These are phyloP conservation scores for Quercus glauca DNA, from an alignment of 306 rosid species.

Conservation along the genomic window DNA sequence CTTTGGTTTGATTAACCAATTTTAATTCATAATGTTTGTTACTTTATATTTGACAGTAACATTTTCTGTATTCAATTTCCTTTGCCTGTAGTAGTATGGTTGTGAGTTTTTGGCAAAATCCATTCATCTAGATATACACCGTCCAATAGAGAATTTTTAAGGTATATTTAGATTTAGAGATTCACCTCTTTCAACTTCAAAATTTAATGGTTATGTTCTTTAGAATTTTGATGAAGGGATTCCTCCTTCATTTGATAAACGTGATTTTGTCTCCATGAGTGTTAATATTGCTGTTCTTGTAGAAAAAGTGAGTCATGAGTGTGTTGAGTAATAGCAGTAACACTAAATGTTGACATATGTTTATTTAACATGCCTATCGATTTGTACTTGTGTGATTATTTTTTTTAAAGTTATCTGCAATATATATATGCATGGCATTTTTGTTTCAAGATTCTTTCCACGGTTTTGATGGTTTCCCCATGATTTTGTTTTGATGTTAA, in stretches of 20 bases:
- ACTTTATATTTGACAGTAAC: not conserved
- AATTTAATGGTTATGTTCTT: not conserved
- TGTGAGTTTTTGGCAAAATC: not conserved
- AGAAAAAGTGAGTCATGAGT: not conserved
- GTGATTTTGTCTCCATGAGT: not conserved
- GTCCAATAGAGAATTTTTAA: not conserved
- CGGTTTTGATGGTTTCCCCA: not conserved
- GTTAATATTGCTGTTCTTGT: not conserved
- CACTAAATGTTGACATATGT: not conserved
- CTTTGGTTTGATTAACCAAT: not conserved
- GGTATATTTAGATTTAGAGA: no score
- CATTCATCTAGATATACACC: not conserved
- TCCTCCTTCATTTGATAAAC: not conserved
- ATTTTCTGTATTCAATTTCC: not conserved
- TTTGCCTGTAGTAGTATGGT: no score
- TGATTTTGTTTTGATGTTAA: not conserved
- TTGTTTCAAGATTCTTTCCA: not conserved
- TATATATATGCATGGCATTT: not conserved
- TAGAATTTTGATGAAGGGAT: not conserved
- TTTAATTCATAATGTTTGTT: no score
- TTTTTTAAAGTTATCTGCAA: not conserved
- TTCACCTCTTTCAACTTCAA: not conserved
- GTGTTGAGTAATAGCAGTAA: not conserved
- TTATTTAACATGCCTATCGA: not conserved
- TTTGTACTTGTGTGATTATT: not conserved